A percentile compares a stretch with the other conserved stretches of the same genome.
Conservation (phyloP, 306 rosid genomes). For the Pterocarpus macrocarpus region DNA sequence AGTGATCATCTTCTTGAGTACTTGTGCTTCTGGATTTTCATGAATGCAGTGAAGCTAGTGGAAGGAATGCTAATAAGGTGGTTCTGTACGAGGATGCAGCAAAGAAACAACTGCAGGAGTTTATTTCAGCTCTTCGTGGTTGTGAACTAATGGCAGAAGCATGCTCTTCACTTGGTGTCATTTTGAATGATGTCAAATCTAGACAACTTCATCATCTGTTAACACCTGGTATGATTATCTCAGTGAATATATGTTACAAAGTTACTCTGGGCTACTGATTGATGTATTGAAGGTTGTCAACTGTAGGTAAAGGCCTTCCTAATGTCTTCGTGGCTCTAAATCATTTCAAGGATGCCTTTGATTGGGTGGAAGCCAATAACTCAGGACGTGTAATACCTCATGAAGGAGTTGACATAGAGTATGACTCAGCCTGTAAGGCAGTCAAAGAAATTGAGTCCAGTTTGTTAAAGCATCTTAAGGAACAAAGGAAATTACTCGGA, state of each 20-base stretch:
- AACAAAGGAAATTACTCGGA: constrained; percentile 75
- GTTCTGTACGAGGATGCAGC: constrained; percentile 90
- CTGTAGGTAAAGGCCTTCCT: constrained; percentile 81
- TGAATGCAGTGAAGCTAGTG: constrained; percentile 78
- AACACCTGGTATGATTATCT: constrained; percentile 70
- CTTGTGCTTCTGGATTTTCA: constrained; percentile 44
- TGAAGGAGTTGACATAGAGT: constrained; percentile 82
- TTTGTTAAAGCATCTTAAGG: constrained; percentile 69
- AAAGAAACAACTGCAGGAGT: constrained; percentile 84
- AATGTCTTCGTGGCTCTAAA: constrained; percentile 63
- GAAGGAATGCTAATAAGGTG: constrained; percentile 90
- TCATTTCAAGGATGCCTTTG: constrained; percentile 91
- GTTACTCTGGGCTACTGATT: constrained; percentile 37
- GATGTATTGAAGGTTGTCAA: constrained; percentile 35
- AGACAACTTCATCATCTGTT: constrained; percentile 73
- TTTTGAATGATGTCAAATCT: constrained; percentile 71
- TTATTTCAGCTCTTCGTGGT: constrained; percentile 82
- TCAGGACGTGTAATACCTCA: constrained; percentile 95
- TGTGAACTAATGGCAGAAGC: constrained; percentile 86
- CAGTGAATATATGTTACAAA: neutral
- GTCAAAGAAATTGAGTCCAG: constrained; percentile 70
- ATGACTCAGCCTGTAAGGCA: constrained; percentile 81
- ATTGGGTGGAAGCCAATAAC: constrained; percentile 92
- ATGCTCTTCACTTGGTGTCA: constrained; percentile 69
- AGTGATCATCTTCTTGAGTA: constrained; percentile 29